Conservation (phyloP, 306 rosid species). For the Malus sylvestris region DNA sequence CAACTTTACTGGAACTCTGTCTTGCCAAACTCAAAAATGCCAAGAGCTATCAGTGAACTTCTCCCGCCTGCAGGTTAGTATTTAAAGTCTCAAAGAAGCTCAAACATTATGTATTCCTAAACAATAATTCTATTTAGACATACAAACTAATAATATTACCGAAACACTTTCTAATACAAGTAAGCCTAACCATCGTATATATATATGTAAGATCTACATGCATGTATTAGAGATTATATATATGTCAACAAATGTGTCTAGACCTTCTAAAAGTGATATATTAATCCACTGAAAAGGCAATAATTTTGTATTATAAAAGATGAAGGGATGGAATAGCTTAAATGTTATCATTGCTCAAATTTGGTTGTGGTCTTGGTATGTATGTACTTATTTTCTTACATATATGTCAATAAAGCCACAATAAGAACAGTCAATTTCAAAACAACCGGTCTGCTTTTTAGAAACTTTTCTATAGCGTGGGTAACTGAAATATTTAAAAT, state of each 20-base stretch:
- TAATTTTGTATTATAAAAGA: neutral
- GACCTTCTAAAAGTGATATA: neutral
- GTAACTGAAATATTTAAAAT: no score
- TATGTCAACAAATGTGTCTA: no score
- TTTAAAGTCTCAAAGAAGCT: neutral
- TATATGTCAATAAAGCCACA: neutral
- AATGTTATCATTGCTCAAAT: neutral
- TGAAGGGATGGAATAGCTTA: neutral
- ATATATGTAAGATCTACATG: no score
- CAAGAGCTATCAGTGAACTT: constrained; percentile 44
- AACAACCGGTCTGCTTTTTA: no score
- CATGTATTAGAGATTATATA: no score
- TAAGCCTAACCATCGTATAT: no score
- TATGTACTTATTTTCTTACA: neutral
- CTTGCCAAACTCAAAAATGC: constrained; percentile 61
- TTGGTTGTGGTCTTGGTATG: neutral
- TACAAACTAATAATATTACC: no score
- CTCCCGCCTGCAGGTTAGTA: constrained; percentile 37
- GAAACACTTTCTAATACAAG: no score
- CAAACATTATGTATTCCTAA: no score
- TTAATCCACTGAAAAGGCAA: neutral
- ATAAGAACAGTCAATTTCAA: neutral
- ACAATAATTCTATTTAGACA: no score
- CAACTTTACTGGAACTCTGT: constrained; percentile 58
- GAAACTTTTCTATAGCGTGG: no score